phyloP scores from a whole-genome alignment of 768 basidiomycete species.

The Lentinula boryana region DNA sequence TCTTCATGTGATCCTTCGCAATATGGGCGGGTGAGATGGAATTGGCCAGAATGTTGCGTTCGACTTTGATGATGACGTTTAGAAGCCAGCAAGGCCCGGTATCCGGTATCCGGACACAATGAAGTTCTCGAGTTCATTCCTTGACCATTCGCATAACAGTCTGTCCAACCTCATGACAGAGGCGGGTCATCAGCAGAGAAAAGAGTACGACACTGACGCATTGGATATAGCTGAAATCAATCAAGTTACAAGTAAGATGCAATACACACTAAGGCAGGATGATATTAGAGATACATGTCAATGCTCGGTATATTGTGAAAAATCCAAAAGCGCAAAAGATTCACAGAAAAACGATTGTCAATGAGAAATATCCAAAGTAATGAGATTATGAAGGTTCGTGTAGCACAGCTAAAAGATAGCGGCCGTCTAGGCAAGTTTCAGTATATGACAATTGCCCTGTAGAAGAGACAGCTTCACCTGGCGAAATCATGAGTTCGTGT shows the following conservation, averaged over 20 bases:
- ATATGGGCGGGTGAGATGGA: background rate
- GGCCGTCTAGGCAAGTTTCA: slow-evolving; percentile 47
- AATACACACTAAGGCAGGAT: background rate
- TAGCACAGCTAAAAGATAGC: slow-evolving; percentile 77
- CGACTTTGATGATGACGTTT: background rate
- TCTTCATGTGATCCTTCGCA: background rate
- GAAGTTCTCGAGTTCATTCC: too few relatives aligned
- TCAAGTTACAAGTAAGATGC: background rate
- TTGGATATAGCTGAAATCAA: too few relatives aligned
- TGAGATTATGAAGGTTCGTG: slow-evolving; percentile 32
- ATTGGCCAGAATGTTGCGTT: too few relatives aligned
- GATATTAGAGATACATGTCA: background rate
- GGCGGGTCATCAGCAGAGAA: too few relatives aligned
- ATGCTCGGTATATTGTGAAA: background rate
- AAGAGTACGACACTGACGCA: too few relatives aligned
- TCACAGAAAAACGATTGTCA: background rate
- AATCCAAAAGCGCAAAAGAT: background rate
- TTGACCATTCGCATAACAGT: background rate
- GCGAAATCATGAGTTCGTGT: slow-evolving; percentile 93
- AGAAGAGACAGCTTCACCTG: slow-evolving; percentile 43
- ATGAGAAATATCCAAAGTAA: background rate
- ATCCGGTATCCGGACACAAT: background rate
- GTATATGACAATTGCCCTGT: background rate
- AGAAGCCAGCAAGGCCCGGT: background rate
- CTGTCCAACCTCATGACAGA: too few relatives aligned